Evolutionary conservation across 2,329 filamentous ascomycete genomes (phyloP).

Genomic region (Harringtonia aguacate): DNA sequence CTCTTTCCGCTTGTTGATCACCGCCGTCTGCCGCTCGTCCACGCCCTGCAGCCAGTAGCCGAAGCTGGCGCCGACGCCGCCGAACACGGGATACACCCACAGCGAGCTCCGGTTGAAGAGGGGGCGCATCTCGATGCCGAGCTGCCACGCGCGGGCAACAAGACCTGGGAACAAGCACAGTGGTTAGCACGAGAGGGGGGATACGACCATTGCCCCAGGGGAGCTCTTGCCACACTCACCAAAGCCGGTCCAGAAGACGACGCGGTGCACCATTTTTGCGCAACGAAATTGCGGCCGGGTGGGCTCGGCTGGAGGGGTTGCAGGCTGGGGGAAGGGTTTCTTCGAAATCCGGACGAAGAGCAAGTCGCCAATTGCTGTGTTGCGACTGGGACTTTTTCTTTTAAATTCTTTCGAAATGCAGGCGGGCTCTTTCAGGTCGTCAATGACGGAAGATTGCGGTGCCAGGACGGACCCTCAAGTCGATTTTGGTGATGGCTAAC

Average conservation of each 20-base stretch:
- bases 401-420: too few relatives aligned
- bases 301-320: too few relatives aligned
- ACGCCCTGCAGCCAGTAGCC: constrained; percentile 95
- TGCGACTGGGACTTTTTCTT: too few relatives aligned
- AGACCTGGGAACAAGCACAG: constrained; percentile 50
- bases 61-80: constrained; percentile 75
- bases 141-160: constrained; percentile 87
- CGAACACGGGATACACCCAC: constrained; percentile 89
- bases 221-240: constrained; percentile 46
- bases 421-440: not conserved
- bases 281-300: too few relatives aligned
- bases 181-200: not conserved
- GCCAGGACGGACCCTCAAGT: not conserved
- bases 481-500: constrained; percentile 12
- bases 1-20: constrained; percentile 70
- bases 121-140: constrained; percentile 96
- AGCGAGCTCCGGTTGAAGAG: constrained; percentile 77
- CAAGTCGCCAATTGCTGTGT: too few relatives aligned
- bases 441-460: not conserved
- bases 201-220: too few relatives aligned
- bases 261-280: constrained; percentile 43
- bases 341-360: too few relatives aligned
- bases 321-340: too few relatives aligned
- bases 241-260: constrained; percentile 84
- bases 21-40: constrained; percentile 67